These are phyloP conservation scores for Paecilomyces niveus DNA, from an alignment of 2,329 filamentous ascomycete genomes.

Conservation along the genomic window DNA sequence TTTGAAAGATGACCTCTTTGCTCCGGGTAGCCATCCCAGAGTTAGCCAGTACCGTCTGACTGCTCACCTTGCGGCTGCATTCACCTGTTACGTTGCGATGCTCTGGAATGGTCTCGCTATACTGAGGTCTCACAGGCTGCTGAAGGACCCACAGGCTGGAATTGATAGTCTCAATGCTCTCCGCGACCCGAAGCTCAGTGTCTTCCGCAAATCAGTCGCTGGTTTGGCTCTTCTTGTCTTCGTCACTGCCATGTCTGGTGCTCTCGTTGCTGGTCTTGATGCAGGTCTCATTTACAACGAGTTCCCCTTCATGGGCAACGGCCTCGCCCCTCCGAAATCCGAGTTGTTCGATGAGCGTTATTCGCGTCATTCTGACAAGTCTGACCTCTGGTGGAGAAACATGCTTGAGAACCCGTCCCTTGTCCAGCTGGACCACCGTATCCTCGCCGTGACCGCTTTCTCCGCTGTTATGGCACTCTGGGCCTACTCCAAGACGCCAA, in stretches of 20 bases:
- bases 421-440: slow-evolving; percentile 92
- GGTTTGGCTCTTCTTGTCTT: slow-evolving; percentile 72
- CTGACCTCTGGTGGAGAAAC: slow-evolving; percentile 94
- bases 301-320: slow-evolving; percentile 89
- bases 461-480: slow-evolving; percentile 71
- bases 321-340: slow-evolving; percentile 68
- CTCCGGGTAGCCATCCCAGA: slow-evolving; percentile 79
- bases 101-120: slow-evolving; percentile 79
- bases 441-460: slow-evolving; percentile 85
- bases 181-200: slow-evolving; percentile 57
- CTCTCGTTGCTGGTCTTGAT: slow-evolving; percentile 87
- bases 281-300: slow-evolving; percentile 98
- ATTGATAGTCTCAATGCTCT: slow-evolving; percentile 56
- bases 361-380: slow-evolving; percentile 66
- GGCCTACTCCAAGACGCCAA: slow-evolving; percentile 63
- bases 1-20: slow-evolving; percentile 90
- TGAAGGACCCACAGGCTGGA: slow-evolving; percentile 60
- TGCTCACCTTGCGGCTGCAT: slow-evolving; percentile 82
- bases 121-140: slow-evolving; percentile 66
- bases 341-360: slow-evolving; percentile 87
- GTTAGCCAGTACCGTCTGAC: slow-evolving; percentile 93
- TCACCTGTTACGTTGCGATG: slow-evolving; percentile 92
- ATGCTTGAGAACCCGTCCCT: slow-evolving; percentile 94
- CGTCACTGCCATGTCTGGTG: slow-evolving; percentile 85
- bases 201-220: slow-evolving; percentile 67